Base-by-base conservation (phyloP, 495 filamentous ascomycete genomes). In the Neurospora sp. region DNA sequence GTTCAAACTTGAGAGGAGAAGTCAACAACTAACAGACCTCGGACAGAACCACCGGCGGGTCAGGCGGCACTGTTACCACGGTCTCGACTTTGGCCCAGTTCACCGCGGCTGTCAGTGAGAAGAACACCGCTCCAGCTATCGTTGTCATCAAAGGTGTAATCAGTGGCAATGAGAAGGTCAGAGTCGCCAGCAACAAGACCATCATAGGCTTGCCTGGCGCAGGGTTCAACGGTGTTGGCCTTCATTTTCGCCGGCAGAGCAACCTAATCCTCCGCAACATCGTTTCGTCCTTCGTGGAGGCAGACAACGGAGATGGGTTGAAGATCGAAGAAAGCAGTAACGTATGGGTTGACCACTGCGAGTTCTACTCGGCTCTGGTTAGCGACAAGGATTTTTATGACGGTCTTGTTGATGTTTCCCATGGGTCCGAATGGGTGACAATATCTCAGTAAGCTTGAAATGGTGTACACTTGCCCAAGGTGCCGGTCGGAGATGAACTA, bases 331-430 rank as follows among this genome's bases (percentile, higher is more conserved):
- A 71, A 41, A 81, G 79, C 77, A 88, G 80, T 74, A 91, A 92
- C 72, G 84, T 92, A 46, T 92, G 90, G 90, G 83, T 92, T 40
- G 90, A 93, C 80, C 90, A 92, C 79, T 86, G 85, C 80, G 90
- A 93, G 76, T 84, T 93, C 14, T 87, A 86, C 38, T 88, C 86
- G 39, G 85, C 89, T 77, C 78, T 80, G 37, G 82, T 83, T 76
- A 82, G 84, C 75, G 85, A 84, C 82, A 91, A 90, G 79, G 90
- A 92, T 81, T 89, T 88, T 78, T 91, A 91, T 78, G 91, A 92
- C 75, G 91, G 91, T 0, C 84, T 92, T 0, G 78, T 91, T 41
- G 90, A 92, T 77, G 80, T 91, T 72, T 85, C 85, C 16, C 88
- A 89, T 73, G 88, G 80, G 39, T 78, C 80, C 3, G 85, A 90